These are phyloP conservation scores for Tricholoma bakamatsutake DNA, from an alignment of 768 basidiomycete genomes.

Conservation along the genomic window DNA sequence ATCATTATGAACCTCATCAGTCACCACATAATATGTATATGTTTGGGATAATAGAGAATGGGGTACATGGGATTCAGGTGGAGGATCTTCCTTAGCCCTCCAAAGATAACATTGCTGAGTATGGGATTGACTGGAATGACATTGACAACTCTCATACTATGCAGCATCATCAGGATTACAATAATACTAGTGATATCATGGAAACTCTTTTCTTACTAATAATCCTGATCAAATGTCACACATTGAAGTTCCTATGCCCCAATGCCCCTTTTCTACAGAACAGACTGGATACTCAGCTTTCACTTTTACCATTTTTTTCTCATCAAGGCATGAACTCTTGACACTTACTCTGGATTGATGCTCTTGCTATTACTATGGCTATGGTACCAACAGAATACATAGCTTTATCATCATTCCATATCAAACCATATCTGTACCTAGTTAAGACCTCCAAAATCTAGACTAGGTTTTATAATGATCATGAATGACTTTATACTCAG, in stretches of 20 bases:
- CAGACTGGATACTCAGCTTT: background rate
- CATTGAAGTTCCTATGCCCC: background rate
- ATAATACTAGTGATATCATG: constrained; percentile 3
- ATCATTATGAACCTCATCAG: constrained; percentile 11
- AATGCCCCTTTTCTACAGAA: background rate
- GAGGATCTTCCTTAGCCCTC: background rate
- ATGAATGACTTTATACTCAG: background rate
- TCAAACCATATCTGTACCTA: background rate
- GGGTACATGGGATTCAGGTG: constrained; percentile 19
- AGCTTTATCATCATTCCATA: background rate
- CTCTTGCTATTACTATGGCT: background rate
- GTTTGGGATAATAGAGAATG: constrained; percentile 26
- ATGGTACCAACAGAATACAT: background rate
- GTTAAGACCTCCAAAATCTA: background rate
- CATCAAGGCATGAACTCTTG: background rate
- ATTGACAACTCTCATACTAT: constrained; percentile 6
- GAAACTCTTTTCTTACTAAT: background rate
- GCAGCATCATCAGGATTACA: constrained; percentile 10
- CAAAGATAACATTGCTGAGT: constrained; percentile 13
- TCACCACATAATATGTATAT: constrained; percentile 24
- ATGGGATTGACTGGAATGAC: constrained; percentile 23
- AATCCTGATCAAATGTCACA: background rate
- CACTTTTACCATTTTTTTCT: background rate
- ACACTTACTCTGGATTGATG: background rate
- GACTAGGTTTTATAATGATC: background rate